Evolutionary conservation across 1,284 basidiomycete species (phyloP), one percentile per base, ranked within the genome.

Genomic region (Apiotrichum domesticum): DNA sequence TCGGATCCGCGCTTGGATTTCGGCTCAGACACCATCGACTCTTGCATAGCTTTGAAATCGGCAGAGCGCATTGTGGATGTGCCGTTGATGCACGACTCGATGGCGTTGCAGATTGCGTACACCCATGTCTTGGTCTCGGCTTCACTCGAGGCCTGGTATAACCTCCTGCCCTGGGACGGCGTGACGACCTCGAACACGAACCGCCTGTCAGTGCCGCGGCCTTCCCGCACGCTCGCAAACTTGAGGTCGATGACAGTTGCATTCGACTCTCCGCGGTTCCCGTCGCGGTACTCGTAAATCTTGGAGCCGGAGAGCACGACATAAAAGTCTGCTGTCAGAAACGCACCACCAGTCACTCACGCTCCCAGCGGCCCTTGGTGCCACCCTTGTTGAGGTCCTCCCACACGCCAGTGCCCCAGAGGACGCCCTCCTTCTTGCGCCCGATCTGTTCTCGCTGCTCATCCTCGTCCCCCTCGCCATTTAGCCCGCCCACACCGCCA

Each of bases 111-210:
- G 51, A 82, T 80, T 5, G 80, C 77, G 43, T 77, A 72, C 35
- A 80, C 72, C 80, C 80, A 82, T 52, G 76, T 68, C 69, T 76
- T 71, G 73, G 80, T 79, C 48, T 79, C 77, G 0, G 66, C 59
- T 6, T 79, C 76, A 1, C 75, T 77, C 0, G 76, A 73, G 3
- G 80, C 79, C 63, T 82, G 80, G 64, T 80, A 82, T 62, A 80
- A 69, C 35, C 80, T 63, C 21, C 78, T 67, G 9, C 73, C 70
- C 35, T 74, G 68, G 44, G 77, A 72, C 1, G 79, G 77, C 4
- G 80, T 81, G 29, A 81, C 74, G 29, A 82, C 75, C 66, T 81
- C 80, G 62, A 82, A 82, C 3, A 73, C 75, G 51, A 75, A 76
- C 3, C 74, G 63, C 15, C 76, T 58, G 53, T 76, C 76, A 5